These are phyloP conservation scores for Termitomyces sp. DNA, from an alignment of 768 basidiomycete genomes.

Conservation along the genomic window DNA sequence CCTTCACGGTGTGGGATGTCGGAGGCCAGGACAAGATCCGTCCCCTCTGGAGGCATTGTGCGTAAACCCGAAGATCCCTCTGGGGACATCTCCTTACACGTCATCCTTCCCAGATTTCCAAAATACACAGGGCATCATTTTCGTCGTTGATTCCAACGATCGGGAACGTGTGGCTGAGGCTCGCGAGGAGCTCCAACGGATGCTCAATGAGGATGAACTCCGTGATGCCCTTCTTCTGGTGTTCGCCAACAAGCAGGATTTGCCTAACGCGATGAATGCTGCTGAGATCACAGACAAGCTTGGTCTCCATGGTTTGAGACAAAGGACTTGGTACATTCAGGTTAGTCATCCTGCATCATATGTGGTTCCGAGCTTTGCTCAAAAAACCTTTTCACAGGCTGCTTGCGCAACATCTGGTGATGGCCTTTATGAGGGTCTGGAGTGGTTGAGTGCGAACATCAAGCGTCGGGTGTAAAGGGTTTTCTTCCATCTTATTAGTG, in stretches of 20 bases:
- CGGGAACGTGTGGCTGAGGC: slow-evolving; percentile 99
- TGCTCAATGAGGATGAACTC: slow-evolving; percentile 99
- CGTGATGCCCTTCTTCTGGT: slow-evolving; percentile 97
- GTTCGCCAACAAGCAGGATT: slow-evolving; percentile 99
- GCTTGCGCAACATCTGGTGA: slow-evolving; percentile 98
- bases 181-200: slow-evolving; percentile 97
- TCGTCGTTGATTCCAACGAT: slow-evolving; percentile 99
- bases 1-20: slow-evolving; percentile 99
- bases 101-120: slow-evolving; percentile 80
- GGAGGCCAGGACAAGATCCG: slow-evolving; percentile 99
- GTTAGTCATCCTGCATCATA: slow-evolving; percentile 36
- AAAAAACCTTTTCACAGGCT: slow-evolving; percentile 50
- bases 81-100: slow-evolving; percentile 15
- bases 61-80: slow-evolving; percentile 33
- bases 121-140: slow-evolving; percentile 99
- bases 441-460: slow-evolving; percentile 93
- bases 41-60: slow-evolving; percentile 99
- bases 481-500: slow-evolving; percentile 38
- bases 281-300: slow-evolving; percentile 99
- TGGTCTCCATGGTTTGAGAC: slow-evolving; percentile 93
- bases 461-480: slow-evolving; percentile 71
- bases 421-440: slow-evolving; percentile 97
- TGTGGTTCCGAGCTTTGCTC: slow-evolving; percentile 10
- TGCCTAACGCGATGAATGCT: slow-evolving; percentile 99
- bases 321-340: slow-evolving; percentile 98